Evolutionary conservation across 352 stramenopile species (phyloP), one percentile per base, ranked within the genome.

Genomic region (Globisporangium barbulae): DNA sequence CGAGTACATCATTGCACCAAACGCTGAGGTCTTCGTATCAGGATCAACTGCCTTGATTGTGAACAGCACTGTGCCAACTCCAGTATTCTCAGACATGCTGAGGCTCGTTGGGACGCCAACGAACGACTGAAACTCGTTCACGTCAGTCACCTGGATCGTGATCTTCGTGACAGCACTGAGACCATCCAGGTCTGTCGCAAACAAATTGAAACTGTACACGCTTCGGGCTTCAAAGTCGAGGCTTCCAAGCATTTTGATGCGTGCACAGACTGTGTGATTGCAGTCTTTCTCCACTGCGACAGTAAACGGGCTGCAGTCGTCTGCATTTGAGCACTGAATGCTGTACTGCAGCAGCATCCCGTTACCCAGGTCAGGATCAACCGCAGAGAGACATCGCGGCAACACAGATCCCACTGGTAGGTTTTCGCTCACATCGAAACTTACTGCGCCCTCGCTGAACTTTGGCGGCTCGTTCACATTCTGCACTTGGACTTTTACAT

Each of bases 401-500:
- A 70, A 61, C 0, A 44, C 53, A 1, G 59, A 45, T 2, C 53
- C 55, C 1, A 53, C 15, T 6, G 53, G 59, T 30, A 69, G 37
- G 33, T 83, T 83, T 61, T 89, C 79, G 21, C 53, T 31, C 30
- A 87, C 69, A 8, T 64, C n/a, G 45, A 89, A 83, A 2, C n/a
- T 45, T 25, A 71, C 71, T 5, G 22, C 15, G 28, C 41, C 28
- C 19, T 79, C 70, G 25, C 22, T 65, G 63, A 89, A 89, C 41
- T 17, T 15, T 5, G 80, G 80, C 21, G 61, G 55, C 53, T 89
- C 80, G 52, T 89, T 89, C n/a, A 85, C 59, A 37, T 89, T 76
- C 31, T 53, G 68, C 30, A 89, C 65, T 57, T 69, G 52, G 19
- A 89, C 41, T 45, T 53, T 71, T 13, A 87, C 61, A 39, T 89